phyloP scores from a whole-genome alignment of 2,329 filamentous ascomycete species.

The Aspergillus fumigatiaffinis region DNA sequence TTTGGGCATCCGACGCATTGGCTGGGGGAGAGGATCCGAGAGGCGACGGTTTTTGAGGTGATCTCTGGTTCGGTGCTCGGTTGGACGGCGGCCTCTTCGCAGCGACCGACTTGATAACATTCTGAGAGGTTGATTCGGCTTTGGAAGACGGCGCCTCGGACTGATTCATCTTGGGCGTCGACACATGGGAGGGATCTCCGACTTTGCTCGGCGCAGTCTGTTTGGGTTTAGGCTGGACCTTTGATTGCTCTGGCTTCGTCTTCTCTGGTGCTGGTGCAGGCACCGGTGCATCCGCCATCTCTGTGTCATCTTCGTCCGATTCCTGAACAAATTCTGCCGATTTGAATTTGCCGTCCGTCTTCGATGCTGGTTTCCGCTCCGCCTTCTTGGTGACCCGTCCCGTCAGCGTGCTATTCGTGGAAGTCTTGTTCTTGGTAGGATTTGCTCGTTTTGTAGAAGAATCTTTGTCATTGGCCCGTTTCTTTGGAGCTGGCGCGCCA shows the following conservation, averaged over 20 bases:
- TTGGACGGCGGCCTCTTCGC: slow-evolving; percentile 35
- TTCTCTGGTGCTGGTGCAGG: slow-evolving; percentile 11
- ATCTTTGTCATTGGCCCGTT: slow-evolving; percentile 38
- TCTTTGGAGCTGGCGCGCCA: slow-evolving; percentile 28
- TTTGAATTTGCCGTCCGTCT: slow-evolving; percentile 46
- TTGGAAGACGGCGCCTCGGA: slow-evolving; percentile 20
- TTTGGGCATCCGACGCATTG: slow-evolving; percentile 56
- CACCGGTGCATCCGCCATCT: slow-evolving; percentile 30
- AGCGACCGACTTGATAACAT: slow-evolving; percentile 28
- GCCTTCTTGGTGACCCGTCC: slow-evolving; percentile 46
- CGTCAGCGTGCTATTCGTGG: slow-evolving; percentile 46
- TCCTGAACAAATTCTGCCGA: slow-evolving; percentile 53
- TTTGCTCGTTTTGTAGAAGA: slow-evolving; percentile 42
- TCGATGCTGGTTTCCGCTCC: slow-evolving; percentile 34
- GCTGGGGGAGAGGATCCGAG: slow-evolving; percentile 59
- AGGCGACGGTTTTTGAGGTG: slow-evolving; percentile 59
- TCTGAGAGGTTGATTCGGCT: slow-evolving; percentile 19
- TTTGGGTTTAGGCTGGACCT: slow-evolving; percentile 18
- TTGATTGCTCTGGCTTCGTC: slow-evolving; percentile 13
- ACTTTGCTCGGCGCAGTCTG: slow-evolving; percentile 15
- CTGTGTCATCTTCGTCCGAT: slow-evolving; percentile 48
- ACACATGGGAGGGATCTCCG: slow-evolving; percentile 16
- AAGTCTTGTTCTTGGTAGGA: slow-evolving; percentile 44
- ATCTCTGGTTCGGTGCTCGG: slow-evolving; percentile 40
- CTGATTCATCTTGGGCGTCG: slow-evolving; percentile 24